A percentile compares a stretch with the other conserved stretches of the same genome.
Conservation (phyloP, 345 rosid genomes). For the Moricandia moricandioides region DNA sequence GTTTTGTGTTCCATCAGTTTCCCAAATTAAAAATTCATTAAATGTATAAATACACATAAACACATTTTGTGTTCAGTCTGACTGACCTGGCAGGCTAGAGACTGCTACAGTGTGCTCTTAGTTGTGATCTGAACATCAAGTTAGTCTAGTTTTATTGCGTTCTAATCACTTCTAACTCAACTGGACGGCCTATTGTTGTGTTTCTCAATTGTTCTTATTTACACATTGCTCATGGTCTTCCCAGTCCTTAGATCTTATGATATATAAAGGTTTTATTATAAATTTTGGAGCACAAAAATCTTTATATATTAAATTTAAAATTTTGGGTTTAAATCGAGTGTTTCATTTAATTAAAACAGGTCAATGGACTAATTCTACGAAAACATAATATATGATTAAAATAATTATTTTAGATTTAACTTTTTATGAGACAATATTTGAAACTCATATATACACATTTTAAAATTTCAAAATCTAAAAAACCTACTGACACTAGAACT, state of each 20-base stretch:
- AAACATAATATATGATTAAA: no score
- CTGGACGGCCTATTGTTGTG: not conserved
- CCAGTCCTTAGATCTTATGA: not conserved
- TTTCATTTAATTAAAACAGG: no score
- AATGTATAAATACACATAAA: conserved; percentile 4
- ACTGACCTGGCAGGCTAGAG: conserved; percentile 16
- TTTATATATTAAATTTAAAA: not conserved
- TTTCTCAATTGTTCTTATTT: not conserved
- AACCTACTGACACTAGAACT: no score
- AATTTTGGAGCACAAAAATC: not conserved
- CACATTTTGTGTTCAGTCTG: conserved; percentile 16
- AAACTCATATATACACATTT: no score
- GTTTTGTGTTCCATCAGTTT: not conserved
- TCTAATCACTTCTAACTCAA: conserved; percentile 22
- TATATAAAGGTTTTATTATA: not conserved
- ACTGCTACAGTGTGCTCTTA: not conserved
- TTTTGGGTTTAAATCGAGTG: no score
- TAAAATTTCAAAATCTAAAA: no score
- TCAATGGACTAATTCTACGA: no score
- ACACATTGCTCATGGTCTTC: not conserved
- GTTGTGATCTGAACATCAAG: not conserved
- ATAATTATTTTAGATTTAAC: no score
- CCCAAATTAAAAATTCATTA: not conserved
- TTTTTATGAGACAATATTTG: no score
- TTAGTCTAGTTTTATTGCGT: not conserved